Conservation (phyloP, 257 asterid species). For the Coffea eugenioides region DNA sequence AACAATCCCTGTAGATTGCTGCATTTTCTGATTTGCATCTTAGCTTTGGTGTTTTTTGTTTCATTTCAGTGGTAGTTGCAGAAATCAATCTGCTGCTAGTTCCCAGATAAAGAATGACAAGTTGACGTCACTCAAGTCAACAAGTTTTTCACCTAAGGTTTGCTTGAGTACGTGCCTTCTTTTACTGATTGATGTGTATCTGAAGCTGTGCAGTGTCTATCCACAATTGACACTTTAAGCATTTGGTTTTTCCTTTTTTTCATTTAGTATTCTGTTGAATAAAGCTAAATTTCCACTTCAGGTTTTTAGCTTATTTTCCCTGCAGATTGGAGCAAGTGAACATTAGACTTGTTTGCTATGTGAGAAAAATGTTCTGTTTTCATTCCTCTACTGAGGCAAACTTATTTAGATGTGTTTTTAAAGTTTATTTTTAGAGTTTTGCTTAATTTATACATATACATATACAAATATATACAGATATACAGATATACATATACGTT, state of each 20-base stretch:
- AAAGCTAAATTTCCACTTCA: background rate
- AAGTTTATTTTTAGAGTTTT: background rate
- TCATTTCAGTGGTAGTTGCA: constrained; percentile 54
- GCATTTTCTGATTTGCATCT: constrained; percentile 1
- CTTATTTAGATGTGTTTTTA: background rate
- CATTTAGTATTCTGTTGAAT: background rate
- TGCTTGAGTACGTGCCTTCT: constrained; percentile 12
- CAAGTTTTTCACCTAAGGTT: constrained; percentile 62
- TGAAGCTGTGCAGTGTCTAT: background rate
- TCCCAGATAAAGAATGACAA: constrained; percentile 35
- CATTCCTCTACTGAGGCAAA: background rate
- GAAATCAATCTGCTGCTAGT: constrained; percentile 31
- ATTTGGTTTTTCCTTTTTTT: background rate
- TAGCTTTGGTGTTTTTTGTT: constrained; percentile 5
- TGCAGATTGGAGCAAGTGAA: background rate
- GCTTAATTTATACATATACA: background rate
- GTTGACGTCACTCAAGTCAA: constrained; percentile 54
- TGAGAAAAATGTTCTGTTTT: background rate
- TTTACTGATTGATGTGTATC: background rate
- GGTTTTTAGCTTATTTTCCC: background rate
- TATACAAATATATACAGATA: too few relatives aligned
- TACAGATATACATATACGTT: too few relatives aligned
- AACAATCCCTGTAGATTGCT: background rate
- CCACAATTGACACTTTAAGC: background rate
- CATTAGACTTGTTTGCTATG: too few relatives aligned